Percentiles rank a stretch among this genome's conserved stretches.
Conservation (phyloP, 2,329 filamentous ascomycete genomes). For the Pseudocercospora musae region DNA sequence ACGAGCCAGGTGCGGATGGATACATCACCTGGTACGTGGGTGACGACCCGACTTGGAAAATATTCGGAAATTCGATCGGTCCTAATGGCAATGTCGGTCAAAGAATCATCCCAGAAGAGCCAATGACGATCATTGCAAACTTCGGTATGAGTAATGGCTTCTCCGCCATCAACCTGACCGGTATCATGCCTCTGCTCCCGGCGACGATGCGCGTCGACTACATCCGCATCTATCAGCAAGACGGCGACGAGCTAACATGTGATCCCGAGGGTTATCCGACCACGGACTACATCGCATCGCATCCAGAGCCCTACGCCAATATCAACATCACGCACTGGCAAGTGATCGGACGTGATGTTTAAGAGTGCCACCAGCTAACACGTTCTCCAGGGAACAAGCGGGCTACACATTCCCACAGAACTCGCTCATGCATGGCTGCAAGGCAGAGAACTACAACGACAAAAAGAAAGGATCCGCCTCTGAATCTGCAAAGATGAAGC, state of each 20-base stretch:
- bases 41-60: constrained; percentile 61
- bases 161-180: constrained; percentile 58
- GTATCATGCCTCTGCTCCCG: constrained; percentile 55
- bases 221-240: constrained; percentile 67
- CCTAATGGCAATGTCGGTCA: constrained; percentile 69
- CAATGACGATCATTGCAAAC: constrained; percentile 65
- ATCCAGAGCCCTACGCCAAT: constrained; percentile 61
- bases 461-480: constrained; percentile 9
- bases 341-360: constrained; percentile 20
- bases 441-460: constrained; percentile 20
- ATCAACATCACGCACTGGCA: constrained; percentile 64
- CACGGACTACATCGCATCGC: constrained; percentile 62
- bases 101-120: constrained; percentile 63
- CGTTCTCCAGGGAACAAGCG: constrained; percentile 42
- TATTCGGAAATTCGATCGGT: constrained; percentile 58
- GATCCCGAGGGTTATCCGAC: constrained; percentile 66
- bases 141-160: constrained; percentile 69
- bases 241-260: constrained; percentile 57
- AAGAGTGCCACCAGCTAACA: constrained; percentile 1
- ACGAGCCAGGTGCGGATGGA: constrained; percentile 57
- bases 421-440: constrained; percentile 57
- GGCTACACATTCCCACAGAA: constrained; percentile 61
- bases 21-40: constrained; percentile 69
- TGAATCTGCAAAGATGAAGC: neutral
- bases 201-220: constrained; percentile 67